phyloP scores from a whole-genome alignment of 2,329 filamentous ascomycete species.

The Pseudodiploospora longispora region DNA sequence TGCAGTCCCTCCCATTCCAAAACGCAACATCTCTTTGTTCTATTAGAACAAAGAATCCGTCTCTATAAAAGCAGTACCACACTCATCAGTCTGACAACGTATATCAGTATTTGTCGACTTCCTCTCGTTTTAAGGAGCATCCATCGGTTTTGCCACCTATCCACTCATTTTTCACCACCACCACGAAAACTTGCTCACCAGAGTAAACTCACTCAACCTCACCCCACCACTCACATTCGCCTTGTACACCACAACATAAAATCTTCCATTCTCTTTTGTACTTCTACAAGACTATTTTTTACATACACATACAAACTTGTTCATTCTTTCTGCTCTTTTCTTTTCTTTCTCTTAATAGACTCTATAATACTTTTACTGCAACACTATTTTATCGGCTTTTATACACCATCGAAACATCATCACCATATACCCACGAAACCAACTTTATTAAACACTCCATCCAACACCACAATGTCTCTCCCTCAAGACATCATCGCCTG shows the following conservation, averaged over 20 bases:
- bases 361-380: not conserved
- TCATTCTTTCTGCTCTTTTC: too few relatives aligned
- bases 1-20: too few relatives aligned
- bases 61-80: too few relatives aligned
- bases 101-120: not conserved
- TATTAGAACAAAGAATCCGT: too few relatives aligned
- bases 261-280: constrained; percentile 2
- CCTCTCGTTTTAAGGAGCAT: not conserved
- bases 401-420: too few relatives aligned
- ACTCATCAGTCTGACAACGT: constrained; percentile 14
- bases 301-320: not conserved
- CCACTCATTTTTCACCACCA: too few relatives aligned
- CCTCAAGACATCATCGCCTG: constrained; percentile 28
- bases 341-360: not conserved
- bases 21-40: too few relatives aligned
- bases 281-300: not conserved
- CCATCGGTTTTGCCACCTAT: too few relatives aligned
- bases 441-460: constrained; percentile 6
- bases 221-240: not conserved
- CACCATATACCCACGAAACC: too few relatives aligned
- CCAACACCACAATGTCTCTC: constrained; percentile 12
- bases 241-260: not conserved
- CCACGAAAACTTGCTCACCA: too few relatives aligned
- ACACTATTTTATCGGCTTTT: too few relatives aligned
- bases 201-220: too few relatives aligned